A percentile compares a stretch with the other conserved stretches of the same genome.
Evolutionary conservation across 108 stramenopile species (phyloP).

Genomic region (Tribonema minus): DNA sequence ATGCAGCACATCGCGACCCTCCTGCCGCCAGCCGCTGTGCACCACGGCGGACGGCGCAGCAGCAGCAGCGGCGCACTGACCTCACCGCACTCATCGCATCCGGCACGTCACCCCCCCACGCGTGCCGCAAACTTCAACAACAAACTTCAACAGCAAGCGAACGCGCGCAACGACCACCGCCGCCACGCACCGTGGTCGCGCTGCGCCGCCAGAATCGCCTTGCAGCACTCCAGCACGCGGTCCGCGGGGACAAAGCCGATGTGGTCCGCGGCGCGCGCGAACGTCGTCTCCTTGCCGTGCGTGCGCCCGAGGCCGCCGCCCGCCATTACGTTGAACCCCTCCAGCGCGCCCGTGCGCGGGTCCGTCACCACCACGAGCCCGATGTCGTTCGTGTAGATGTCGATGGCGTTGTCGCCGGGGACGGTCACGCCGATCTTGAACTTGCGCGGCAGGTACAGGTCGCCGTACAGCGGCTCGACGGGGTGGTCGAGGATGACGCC

Average conservation of each 20-base stretch:
- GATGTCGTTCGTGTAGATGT: slow-evolving; percentile 96
- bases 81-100: too few species aligned
- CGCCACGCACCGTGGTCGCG: slow-evolving; percentile 97
- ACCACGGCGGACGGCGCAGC: too few species aligned
- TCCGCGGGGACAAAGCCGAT: slow-evolving; percentile 91
- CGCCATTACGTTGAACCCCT: slow-evolving; percentile 90
- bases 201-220: slow-evolving; percentile 82
- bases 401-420: slow-evolving; percentile 85
- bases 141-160: too few species aligned
- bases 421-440: slow-evolving; percentile 98
- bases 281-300: slow-evolving; percentile 92
- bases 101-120: too few species aligned
- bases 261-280: slow-evolving; percentile 91
- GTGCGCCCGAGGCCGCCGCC: slow-evolving; percentile 97
- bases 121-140: too few species aligned
- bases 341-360: slow-evolving; percentile 44
- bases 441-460: slow-evolving; percentile 91
- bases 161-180: too few species aligned
- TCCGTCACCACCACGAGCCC: slow-evolving; percentile 80
- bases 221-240: slow-evolving; percentile 71
- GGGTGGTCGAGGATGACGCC: slow-evolving; percentile 73
- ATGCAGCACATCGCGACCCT: too few species aligned
- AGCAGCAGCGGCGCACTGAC: too few species aligned
- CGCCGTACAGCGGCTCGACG: slow-evolving; percentile 89
- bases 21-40: too few species aligned